Conservation (phyloP, 345 rosid genomes). For the Diplotaxis tenuifolia region DNA sequence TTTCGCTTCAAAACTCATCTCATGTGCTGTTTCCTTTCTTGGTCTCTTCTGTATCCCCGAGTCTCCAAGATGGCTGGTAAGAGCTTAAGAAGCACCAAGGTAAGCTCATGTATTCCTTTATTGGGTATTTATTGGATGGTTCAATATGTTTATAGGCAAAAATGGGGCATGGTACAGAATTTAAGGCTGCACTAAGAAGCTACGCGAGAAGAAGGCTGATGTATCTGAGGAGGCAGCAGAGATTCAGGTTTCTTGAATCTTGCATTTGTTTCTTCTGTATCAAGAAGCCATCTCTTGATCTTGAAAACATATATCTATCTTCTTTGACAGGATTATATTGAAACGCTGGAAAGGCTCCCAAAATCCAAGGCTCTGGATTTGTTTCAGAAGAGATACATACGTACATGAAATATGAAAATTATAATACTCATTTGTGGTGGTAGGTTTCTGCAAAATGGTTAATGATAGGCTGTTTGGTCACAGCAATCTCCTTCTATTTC, state of each 20-base stretch:
- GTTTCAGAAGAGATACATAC: slow-evolving; percentile 71
- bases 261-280: not conserved
- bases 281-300: slow-evolving; percentile 13
- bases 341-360: slow-evolving; percentile 66
- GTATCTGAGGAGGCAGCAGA: slow-evolving; percentile 71
- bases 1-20: slow-evolving; percentile 61
- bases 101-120: not conserved
- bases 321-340: slow-evolving; percentile 67
- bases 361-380: slow-evolving; percentile 67
- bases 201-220: slow-evolving; percentile 76
- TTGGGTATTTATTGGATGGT: not conserved
- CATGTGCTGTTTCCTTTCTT: slow-evolving; percentile 60
- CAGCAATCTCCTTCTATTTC: slow-evolving; percentile 62
- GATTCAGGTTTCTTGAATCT: slow-evolving; percentile 52
- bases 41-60: slow-evolving; percentile 81
- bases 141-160: slow-evolving; percentile 57
- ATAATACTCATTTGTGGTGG: no score
- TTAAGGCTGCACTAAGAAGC: slow-evolving; percentile 64
- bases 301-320: slow-evolving; percentile 9
- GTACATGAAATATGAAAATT: no score
- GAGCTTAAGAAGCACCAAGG: not conserved
- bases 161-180: slow-evolving; percentile 56
- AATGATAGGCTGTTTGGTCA: slow-evolving; percentile 56
- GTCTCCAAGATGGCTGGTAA: slow-evolving; percentile 94
- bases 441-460: slow-evolving; percentile 78